phyloP scores from a whole-genome alignment of 2,329 filamentous ascomycete species.

The Amesomyces nigricolor region DNA sequence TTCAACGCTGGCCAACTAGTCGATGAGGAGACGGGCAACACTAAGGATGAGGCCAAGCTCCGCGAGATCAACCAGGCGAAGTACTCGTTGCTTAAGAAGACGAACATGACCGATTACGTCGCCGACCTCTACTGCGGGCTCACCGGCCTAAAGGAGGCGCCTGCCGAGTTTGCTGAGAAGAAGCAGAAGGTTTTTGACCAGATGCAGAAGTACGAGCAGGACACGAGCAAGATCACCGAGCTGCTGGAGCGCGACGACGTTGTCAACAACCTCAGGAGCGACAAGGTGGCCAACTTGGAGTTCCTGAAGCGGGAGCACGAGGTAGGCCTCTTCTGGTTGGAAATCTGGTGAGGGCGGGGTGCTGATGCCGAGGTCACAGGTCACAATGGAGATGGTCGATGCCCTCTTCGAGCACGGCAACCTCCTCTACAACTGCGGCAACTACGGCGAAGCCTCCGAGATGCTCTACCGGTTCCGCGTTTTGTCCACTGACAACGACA shows the following conservation, averaged over 20 bases:
- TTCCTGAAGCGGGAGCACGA: constrained; percentile 95
- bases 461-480: constrained; percentile 97
- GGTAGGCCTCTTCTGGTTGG: constrained; percentile 42
- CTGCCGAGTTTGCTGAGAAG: constrained; percentile 83
- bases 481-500: constrained; percentile 96
- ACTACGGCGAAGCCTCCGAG: constrained; percentile 85
- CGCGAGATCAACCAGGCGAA: constrained; percentile 77
- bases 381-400: constrained; percentile 93
- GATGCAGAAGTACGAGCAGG: constrained; percentile 77
- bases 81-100: constrained; percentile 90
- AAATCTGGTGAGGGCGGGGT: background rate
- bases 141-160: constrained; percentile 69
- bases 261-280: constrained; percentile 81
- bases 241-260: constrained; percentile 85
- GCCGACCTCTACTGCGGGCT: constrained; percentile 87
- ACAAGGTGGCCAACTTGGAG: constrained; percentile 98
- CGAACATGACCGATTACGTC: constrained; percentile 99
- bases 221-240: constrained; percentile 82
- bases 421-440: constrained; percentile 96
- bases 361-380: constrained; percentile 38
- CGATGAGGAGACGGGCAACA: constrained; percentile 54
- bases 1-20: constrained; percentile 80
- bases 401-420: constrained; percentile 92
- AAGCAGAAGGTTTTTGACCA: constrained; percentile 80
- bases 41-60: constrained; percentile 48